A percentile compares a stretch with the other conserved stretches of the same genome.
Conservation (phyloP, 805 yeast species). For the Pichia rugopelliculosa region DNA sequence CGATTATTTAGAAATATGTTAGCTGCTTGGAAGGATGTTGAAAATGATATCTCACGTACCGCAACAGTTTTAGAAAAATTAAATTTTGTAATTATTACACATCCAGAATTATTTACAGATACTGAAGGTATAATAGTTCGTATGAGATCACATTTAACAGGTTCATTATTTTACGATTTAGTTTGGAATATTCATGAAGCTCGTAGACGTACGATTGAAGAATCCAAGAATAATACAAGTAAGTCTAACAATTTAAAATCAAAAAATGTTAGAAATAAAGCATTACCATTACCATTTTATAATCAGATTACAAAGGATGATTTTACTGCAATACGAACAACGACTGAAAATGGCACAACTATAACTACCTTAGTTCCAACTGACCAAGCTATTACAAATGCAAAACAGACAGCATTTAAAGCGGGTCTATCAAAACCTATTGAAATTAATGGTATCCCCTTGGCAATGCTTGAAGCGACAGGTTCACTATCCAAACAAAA, state of each 20-base stretch:
- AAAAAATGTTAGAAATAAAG: slow-evolving; percentile 22
- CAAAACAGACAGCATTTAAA: slow-evolving; percentile 49
- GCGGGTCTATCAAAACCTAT: slow-evolving; percentile 45
- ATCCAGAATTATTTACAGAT: slow-evolving; percentile 65
- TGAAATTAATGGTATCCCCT: slow-evolving; percentile 33
- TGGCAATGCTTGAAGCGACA: slow-evolving; percentile 64
- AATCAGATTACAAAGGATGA: slow-evolving; percentile 87
- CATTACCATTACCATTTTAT: slow-evolving; percentile 80
- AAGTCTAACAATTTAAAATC: not conserved
- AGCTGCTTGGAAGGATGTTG: slow-evolving; percentile 86
- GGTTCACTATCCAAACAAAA: slow-evolving; percentile 45
- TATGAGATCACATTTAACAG: slow-evolving; percentile 89
- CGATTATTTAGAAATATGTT: slow-evolving; percentile 79
- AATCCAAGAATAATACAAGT: slow-evolving; percentile 23
- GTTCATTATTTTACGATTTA: slow-evolving; percentile 82
- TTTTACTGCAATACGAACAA: slow-evolving; percentile 74
- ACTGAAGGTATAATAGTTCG: slow-evolving; percentile 69
- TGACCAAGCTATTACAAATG: slow-evolving; percentile 60
- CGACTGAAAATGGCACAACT: slow-evolving; percentile 90
- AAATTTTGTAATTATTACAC: slow-evolving; percentile 78
- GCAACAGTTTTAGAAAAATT: slow-evolving; percentile 86
- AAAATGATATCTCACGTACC: slow-evolving; percentile 84
- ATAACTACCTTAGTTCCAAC: slow-evolving; percentile 86
- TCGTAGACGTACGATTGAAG: slow-evolving; percentile 54
- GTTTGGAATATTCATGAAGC: slow-evolving; percentile 96